phyloP scores from a whole-genome alignment of 805 yeast species.

The Tetrapisispora nanseiensis region DNA sequence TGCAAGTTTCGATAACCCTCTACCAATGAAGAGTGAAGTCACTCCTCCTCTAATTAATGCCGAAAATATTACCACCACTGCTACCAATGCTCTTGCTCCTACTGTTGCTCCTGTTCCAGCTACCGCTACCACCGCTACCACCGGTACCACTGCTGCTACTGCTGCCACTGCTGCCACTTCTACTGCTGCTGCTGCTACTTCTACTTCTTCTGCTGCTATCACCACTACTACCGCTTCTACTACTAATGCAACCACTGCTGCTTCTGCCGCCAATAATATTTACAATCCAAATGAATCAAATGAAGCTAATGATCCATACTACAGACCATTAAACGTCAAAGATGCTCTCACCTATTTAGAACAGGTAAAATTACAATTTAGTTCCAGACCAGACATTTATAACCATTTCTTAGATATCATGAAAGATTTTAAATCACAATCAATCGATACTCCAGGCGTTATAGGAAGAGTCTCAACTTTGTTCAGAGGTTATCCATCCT shows the following conservation, averaged over 20 bases:
- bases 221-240: not conserved
- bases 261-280: constrained; percentile 11
- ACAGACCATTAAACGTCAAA: constrained; percentile 83
- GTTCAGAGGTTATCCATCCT: constrained; percentile 84
- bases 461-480: constrained; percentile 87
- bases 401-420: constrained; percentile 92
- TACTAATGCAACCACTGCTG: constrained; percentile 4
- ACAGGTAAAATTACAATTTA: constrained; percentile 89
- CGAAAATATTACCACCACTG: not conserved
- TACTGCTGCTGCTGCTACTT: not conserved
- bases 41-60: constrained; percentile 1
- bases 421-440: constrained; percentile 97
- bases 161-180: not conserved
- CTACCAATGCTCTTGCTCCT: not conserved
- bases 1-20: constrained; percentile 26
- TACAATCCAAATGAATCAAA: constrained; percentile 6
- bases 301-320: constrained; percentile 25
- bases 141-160: not conserved
- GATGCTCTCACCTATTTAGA: constrained; percentile 94
- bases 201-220: not conserved
- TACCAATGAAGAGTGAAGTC: constrained; percentile 13
- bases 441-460: constrained; percentile 96
- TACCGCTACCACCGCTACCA: not conserved
- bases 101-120: not conserved
- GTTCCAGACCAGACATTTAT: constrained; percentile 88